Percentiles rank a stretch among this genome's conserved stretches.
Conservation (phyloP, 148 eudicot species). For the Fagopyrum tataricum region DNA sequence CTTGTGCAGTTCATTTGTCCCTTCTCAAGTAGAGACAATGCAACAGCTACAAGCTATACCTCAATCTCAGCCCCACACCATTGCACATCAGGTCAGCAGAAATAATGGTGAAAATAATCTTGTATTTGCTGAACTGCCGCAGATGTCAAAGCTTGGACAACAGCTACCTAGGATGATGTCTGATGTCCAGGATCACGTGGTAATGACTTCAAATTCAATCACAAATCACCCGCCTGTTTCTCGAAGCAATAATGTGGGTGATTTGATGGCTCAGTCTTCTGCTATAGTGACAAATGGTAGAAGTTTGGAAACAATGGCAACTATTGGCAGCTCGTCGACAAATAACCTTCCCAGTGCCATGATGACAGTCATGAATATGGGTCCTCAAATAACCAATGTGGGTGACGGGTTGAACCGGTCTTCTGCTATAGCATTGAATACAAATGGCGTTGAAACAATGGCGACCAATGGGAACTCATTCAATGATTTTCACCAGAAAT, state of each 20-base stretch:
- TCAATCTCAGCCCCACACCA: conserved; percentile 43
- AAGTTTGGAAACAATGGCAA: not conserved
- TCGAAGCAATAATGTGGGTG: conserved; percentile 18
- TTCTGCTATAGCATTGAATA: conserved; percentile 32
- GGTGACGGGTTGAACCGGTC: conserved; percentile 49
- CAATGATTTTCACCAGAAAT: conserved; percentile 51
- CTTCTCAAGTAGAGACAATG: conserved; percentile 44
- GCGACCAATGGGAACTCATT: conserved; percentile 30
- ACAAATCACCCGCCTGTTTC: conserved; percentile 42
- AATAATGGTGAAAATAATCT: conserved; percentile 31
- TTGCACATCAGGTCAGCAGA: conserved; percentile 40
- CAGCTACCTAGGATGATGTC: conserved; percentile 36
- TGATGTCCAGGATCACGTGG: conserved; percentile 41
- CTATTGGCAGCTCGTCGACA: not conserved
- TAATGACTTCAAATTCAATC: conserved; percentile 21
- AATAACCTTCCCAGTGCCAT: conserved; percentile 32
- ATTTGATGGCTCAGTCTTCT: not conserved
- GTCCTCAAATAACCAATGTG: conserved; percentile 25
- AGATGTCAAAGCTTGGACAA: conserved; percentile 39
- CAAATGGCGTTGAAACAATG: conserved; percentile 46
- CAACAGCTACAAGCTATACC: conserved; percentile 36
- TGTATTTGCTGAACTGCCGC: conserved; percentile 44
- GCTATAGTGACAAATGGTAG: not conserved
- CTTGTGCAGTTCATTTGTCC: conserved; percentile 45
- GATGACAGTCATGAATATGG: conserved; percentile 35